Evolutionary conservation across 1,284 basidiomycete genomes (phyloP).

Genomic region (Coniophora puteana): DNA sequence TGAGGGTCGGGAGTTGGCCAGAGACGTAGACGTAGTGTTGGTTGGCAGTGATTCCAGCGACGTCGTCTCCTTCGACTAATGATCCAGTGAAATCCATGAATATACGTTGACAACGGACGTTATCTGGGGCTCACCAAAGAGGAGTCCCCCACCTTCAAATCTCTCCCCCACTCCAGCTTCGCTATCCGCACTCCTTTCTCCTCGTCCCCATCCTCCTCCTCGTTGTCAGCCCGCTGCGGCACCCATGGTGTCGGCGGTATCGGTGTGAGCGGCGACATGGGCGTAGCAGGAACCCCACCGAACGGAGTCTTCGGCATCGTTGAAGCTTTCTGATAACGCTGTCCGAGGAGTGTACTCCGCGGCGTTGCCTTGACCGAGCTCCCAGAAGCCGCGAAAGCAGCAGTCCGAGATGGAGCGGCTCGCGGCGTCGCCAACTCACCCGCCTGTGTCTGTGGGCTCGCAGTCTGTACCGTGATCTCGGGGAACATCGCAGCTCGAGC

Average conservation of each 20-base stretch:
- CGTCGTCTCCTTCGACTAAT: neutral
- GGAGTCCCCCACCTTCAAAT: too few species aligned
- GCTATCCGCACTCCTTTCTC: neutral
- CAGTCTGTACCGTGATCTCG: too few species aligned
- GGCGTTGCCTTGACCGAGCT: constrained; percentile 4
- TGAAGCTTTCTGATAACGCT: constrained; percentile 29
- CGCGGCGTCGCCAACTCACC: constrained; percentile 15
- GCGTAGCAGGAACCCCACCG: constrained; percentile 3
- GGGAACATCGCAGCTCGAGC: too few species aligned
- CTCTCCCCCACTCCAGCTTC: too few species aligned
- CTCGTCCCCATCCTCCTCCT: constrained; percentile 8
- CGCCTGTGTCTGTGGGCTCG: constrained; percentile 21
- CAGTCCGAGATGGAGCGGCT: constrained; percentile 17
- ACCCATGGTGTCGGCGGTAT: constrained; percentile 20
- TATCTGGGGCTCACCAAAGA: neutral
- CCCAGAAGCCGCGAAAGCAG: constrained; percentile 11
- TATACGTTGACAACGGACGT: neutral
- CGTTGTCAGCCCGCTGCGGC: constrained; percentile 6
- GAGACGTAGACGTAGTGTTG: too few species aligned
- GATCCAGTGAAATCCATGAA: neutral
- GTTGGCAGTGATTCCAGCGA: neutral
- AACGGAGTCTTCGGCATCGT: constrained; percentile 4
- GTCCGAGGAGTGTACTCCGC: constrained; percentile 14
- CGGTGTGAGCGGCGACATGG: constrained; percentile 33
- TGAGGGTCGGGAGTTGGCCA: too few species aligned